Percentiles rank a stretch among this genome's conserved stretches.
phyloP scores from a whole-genome alignment of 2,329 filamentous ascomycete genomes.

The Onygenales sp. region DNA sequence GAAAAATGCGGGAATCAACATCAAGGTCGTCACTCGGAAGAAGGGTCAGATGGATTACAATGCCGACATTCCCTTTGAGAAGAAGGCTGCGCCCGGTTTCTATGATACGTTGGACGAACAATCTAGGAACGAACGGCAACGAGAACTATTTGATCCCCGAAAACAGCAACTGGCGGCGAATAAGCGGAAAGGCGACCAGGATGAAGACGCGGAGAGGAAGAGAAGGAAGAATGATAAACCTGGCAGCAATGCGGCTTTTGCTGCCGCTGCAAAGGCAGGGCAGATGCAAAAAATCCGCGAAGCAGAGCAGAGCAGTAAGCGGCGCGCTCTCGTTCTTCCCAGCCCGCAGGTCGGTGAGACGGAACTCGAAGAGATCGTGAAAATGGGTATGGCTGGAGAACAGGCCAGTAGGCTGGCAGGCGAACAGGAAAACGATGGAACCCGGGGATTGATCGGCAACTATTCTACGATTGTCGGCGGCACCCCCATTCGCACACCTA shows the following conservation, averaged over 20 bases:
- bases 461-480: slow-evolving; percentile 72
- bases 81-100: slow-evolving; percentile 77
- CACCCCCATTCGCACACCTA: slow-evolving; percentile 85
- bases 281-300: slow-evolving; percentile 92
- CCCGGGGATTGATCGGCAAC: slow-evolving; percentile 74
- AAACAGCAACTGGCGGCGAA: slow-evolving; percentile 81
- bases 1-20: slow-evolving; percentile 96
- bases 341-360: slow-evolving; percentile 84
- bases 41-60: slow-evolving; percentile 99
- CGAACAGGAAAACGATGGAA: slow-evolving; percentile 73
- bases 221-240: slow-evolving; percentile 83
- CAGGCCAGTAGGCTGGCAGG: slow-evolving; percentile 66
- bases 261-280: slow-evolving; percentile 83
- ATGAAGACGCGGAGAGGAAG: slow-evolving; percentile 73
- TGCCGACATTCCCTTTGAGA: slow-evolving; percentile 96
- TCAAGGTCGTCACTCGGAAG: slow-evolving; percentile 86
- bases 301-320: slow-evolving; percentile 93
- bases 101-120: slow-evolving; percentile 86
- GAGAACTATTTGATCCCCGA: slow-evolving; percentile 78
- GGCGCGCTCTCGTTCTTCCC: slow-evolving; percentile 71
- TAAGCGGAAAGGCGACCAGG: slow-evolving; percentile 85
- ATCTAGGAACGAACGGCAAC: slow-evolving; percentile 68
- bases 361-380: slow-evolving; percentile 94
- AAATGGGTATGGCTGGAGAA: slow-evolving; percentile 93
- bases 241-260: slow-evolving; percentile 64